A percentile compares a stretch with the other conserved stretches of the same genome.
These are phyloP conservation scores for Leccinum cinnamomeum DNA, from an alignment of 1,284 basidiomycete genomes.

Conservation along the genomic window DNA sequence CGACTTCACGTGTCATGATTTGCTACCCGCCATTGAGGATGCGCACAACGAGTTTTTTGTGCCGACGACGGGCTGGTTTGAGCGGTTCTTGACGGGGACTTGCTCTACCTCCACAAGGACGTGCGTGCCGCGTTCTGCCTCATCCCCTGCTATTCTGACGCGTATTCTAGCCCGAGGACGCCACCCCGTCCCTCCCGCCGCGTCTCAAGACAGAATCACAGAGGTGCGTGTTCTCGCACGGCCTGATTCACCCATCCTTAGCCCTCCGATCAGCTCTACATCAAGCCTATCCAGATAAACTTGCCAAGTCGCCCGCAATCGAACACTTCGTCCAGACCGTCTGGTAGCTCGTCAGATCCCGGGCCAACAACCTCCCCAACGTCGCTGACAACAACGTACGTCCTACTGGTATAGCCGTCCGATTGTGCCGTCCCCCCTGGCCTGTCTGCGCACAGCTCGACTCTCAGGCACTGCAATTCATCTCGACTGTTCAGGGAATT, in stretches of 20 bases:
- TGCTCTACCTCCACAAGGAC: slow-evolving; percentile 68
- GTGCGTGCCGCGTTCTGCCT: slow-evolving; percentile 46
- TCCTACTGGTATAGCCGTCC: slow-evolving; percentile 7
- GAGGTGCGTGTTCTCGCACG: slow-evolving; percentile 48
- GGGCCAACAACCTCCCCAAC: slow-evolving; percentile 56
- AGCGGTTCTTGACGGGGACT: slow-evolving; percentile 70
- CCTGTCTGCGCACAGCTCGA: slow-evolving; percentile 60
- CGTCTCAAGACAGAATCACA: slow-evolving; percentile 86
- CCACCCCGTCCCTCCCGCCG: slow-evolving; percentile 80
- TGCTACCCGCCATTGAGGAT: slow-evolving; percentile 95
- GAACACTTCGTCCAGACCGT: slow-evolving; percentile 47
- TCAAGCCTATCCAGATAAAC: slow-evolving; percentile 44
- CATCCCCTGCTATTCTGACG: slow-evolving; percentile 12
- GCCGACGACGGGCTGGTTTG: slow-evolving; percentile 67
- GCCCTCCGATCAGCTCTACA: slow-evolving; percentile 64
- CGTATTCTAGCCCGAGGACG: slow-evolving; percentile 70
- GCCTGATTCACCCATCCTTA: slow-evolving; percentile 1
- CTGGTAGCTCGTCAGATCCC: slow-evolving; percentile 79
- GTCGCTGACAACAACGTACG: slow-evolving; percentile 81
- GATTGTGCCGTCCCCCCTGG: not conserved
- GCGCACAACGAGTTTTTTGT: slow-evolving; percentile 81
- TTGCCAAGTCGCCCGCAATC: too few relatives aligned
- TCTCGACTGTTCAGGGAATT: slow-evolving; percentile 80
- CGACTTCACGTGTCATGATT: slow-evolving; percentile 89
- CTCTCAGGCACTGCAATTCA: slow-evolving; percentile 87